phyloP scores from a whole-genome alignment of 768 basidiomycete genomes.

The Flagelloscypha sp. region DNA sequence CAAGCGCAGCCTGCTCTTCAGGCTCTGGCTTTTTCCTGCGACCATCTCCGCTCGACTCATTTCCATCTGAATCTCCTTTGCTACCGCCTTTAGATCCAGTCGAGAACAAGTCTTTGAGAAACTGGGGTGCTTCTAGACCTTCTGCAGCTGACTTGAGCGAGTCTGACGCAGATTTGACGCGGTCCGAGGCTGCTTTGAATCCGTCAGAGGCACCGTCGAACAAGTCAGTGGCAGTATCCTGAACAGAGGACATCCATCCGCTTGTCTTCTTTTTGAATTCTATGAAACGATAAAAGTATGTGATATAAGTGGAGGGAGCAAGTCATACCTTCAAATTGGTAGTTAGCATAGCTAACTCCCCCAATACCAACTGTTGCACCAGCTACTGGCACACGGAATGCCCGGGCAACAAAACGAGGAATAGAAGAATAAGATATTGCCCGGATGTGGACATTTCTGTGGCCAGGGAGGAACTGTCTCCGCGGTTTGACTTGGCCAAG shows the following conservation, averaged over 20 bases:
- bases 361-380: slow-evolving; percentile 88
- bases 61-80: slow-evolving; percentile 21
- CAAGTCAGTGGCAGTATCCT: slow-evolving; percentile 62
- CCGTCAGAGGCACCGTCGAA: slow-evolving; percentile 68
- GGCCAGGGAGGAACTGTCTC: no score
- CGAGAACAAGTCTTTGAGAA: slow-evolving; percentile 58
- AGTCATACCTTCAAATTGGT: slow-evolving; percentile 84
- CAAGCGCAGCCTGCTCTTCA: slow-evolving; percentile 56
- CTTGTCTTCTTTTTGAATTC: slow-evolving; percentile 65
- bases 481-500: no score
- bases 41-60: slow-evolving; percentile 22
- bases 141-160: no score
- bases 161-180: slow-evolving; percentile 43
- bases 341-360: slow-evolving; percentile 89
- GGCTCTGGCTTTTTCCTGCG: slow-evolving; percentile 39
- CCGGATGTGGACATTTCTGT: no score
- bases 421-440: slow-evolving; percentile 82
- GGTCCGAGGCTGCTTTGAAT: slow-evolving; percentile 49
- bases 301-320: neutral
- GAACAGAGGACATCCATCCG: slow-evolving; percentile 56
- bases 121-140: slow-evolving; percentile 55
- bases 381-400: slow-evolving; percentile 83
- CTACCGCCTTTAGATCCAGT: slow-evolving; percentile 17
- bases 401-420: slow-evolving; percentile 80
- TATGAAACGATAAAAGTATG: slow-evolving; percentile 20